Evolutionary conservation across 1,284 basidiomycete genomes (phyloP).

Genomic region (Pterulicium gracile): DNA sequence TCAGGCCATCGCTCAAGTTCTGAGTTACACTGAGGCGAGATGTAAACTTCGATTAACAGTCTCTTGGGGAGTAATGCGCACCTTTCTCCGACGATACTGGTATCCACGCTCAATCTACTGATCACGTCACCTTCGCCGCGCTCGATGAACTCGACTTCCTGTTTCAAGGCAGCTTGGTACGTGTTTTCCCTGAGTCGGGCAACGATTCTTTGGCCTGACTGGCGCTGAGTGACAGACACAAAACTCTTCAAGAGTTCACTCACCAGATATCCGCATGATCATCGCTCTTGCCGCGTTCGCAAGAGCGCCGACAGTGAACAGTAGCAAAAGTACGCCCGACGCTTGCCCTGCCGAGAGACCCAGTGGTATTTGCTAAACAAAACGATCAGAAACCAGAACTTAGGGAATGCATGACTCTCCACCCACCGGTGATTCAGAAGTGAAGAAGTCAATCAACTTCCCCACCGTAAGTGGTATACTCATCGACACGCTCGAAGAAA

Average conservation of each 20-base stretch:
- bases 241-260: too few relatives aligned
- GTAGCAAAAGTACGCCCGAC: constrained; percentile 58
- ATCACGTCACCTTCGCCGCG: constrained; percentile 91
- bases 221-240: too few relatives aligned
- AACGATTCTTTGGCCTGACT: constrained; percentile 82
- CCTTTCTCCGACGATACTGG: constrained; percentile 93
- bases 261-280: constrained; percentile 79
- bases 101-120: constrained; percentile 85
- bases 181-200: constrained; percentile 78
- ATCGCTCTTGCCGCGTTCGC: constrained; percentile 86
- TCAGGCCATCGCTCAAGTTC: constrained; percentile 85
- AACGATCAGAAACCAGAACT: constrained; percentile 40
- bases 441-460: constrained; percentile 51
- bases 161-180: constrained; percentile 72
- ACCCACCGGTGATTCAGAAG: background rate
- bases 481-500: constrained; percentile 79
- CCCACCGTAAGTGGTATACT: constrained; percentile 87
- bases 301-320: constrained; percentile 83
- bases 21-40: constrained; percentile 60
- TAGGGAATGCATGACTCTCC: background rate
- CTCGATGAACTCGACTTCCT: constrained; percentile 92
- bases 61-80: constrained; percentile 19
- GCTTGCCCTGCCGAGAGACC: constrained; percentile 76
- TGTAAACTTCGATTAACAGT: constrained; percentile 3
- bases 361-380: constrained; percentile 57